phyloP scores from a whole-genome alignment of 805 yeast genomes.

The Kazachstania taianensis region DNA sequence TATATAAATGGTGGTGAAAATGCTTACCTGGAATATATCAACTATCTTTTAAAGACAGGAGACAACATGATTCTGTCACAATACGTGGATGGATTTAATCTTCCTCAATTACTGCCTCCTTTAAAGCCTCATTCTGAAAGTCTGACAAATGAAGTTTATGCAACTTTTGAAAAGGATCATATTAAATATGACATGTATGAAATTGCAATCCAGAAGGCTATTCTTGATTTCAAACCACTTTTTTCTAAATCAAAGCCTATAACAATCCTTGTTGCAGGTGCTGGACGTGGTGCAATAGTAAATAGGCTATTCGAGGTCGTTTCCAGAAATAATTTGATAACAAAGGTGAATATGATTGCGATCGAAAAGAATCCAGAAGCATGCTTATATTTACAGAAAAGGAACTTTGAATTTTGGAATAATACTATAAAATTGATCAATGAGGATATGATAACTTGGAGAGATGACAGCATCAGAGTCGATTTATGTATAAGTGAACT shows the following conservation, averaged over 20 bases:
- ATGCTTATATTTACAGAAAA: conserved; percentile 36
- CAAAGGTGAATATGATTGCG: conserved; percentile 37
- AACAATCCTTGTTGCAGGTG: conserved; percentile 61
- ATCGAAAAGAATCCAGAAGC: conserved; percentile 68
- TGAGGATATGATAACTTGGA: conserved; percentile 51
- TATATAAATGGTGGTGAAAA: conserved; percentile 29
- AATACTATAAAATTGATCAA: conserved; percentile 40
- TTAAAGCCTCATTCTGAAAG: conserved; percentile 59
- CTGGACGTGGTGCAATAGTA: conserved; percentile 81
- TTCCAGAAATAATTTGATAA: conserved; percentile 7
- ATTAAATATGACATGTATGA: conserved; percentile 62
- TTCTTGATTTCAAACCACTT: conserved; percentile 29
- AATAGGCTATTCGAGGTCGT: conserved; percentile 29
- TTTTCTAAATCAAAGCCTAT: conserved; percentile 12
- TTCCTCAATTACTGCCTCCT: conserved; percentile 38
- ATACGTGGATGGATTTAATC: conserved; percentile 3
- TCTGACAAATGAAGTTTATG: conserved; percentile 51
- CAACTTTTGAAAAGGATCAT: conserved; percentile 59
- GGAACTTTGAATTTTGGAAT: conserved; percentile 46
- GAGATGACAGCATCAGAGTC: conserved; percentile 29
- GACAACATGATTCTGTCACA: conserved; percentile 14
- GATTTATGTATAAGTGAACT: conserved; percentile 71
- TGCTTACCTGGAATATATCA: conserved; percentile 35
- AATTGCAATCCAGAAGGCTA: conserved; percentile 49
- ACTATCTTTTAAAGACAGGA: conserved; percentile 32